These are phyloP conservation scores for Penicillium samsonianum DNA, from an alignment of 495 filamentous ascomycete genomes.

Conservation along the genomic window DNA sequence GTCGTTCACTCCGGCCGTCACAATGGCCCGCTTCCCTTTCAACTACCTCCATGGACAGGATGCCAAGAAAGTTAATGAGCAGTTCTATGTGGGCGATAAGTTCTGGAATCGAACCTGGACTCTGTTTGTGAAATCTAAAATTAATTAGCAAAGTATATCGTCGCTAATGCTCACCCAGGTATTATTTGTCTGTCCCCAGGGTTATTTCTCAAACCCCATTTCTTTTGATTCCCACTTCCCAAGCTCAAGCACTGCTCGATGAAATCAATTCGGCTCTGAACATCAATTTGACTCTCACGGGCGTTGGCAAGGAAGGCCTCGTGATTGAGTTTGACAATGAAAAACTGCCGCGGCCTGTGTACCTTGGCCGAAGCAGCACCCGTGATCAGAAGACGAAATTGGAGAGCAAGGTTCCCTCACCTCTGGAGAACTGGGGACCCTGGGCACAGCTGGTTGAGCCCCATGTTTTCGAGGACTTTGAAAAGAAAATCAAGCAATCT, in stretches of 20 bases:
- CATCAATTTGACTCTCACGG: conserved; percentile 51
- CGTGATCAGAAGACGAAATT: conserved; percentile 35
- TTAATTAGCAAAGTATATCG: neutral
- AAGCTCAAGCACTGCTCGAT: conserved; percentile 60
- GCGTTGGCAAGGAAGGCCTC: conserved; percentile 49
- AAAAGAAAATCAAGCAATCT: conserved; percentile 44
- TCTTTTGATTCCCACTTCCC: conserved; percentile 62
- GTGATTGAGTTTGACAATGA: conserved; percentile 56
- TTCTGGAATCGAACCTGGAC: conserved; percentile 68
- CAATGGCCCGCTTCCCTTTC: conserved; percentile 61
- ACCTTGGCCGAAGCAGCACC: conserved; percentile 56
- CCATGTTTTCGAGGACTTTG: conserved; percentile 41
- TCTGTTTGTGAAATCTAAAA: conserved; percentile 58
- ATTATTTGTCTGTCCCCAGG: conserved; percentile 61
- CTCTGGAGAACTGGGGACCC: conserved; percentile 10
- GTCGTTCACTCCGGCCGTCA: conserved; percentile 60
- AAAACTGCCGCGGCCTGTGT: conserved; percentile 61
- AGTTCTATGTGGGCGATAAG: conserved; percentile 58
- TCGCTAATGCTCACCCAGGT: conserved; percentile 45
- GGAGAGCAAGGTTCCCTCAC: conserved; percentile 33
- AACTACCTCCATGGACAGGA: conserved; percentile 53
- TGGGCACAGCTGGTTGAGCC: conserved; percentile 46
- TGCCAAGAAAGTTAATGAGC: conserved; percentile 48
- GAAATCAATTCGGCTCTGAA: conserved; percentile 58
- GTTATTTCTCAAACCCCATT: conserved; percentile 48